These are phyloP conservation scores for Ophiostoma ulmi DNA, from an alignment of 2,329 filamentous ascomycete species.

Conservation along the genomic window DNA sequence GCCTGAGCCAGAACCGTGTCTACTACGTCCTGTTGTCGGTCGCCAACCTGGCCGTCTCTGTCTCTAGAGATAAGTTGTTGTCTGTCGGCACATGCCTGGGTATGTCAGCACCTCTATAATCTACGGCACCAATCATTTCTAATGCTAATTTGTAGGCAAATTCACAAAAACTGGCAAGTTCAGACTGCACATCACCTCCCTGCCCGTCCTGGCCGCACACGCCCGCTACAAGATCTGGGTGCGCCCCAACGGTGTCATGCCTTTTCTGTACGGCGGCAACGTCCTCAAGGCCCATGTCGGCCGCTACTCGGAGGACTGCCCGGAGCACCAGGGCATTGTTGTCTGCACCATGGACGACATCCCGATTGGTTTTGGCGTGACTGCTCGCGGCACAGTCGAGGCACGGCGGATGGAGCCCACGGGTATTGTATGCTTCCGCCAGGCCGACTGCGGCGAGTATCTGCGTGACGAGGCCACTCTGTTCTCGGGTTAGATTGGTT, in stretches of 20 bases:
- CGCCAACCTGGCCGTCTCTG: conserved; percentile 83
- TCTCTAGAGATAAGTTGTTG: conserved; percentile 75
- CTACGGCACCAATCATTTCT: not conserved
- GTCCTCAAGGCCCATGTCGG: conserved; percentile 68
- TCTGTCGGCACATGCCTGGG: conserved; percentile 82
- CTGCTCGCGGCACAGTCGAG: conserved; percentile 80
- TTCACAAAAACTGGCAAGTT: conserved; percentile 98
- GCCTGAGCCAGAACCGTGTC: conserved; percentile 68
- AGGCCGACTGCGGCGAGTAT: conserved; percentile 93
- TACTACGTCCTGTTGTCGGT: conserved; percentile 89
- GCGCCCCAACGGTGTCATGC: conserved; percentile 94
- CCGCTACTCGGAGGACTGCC: conserved; percentile 83
- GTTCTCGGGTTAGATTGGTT: conserved; percentile 41
- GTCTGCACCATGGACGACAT: conserved; percentile 90
- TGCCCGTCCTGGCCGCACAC: conserved; percentile 83
- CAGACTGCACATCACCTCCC: conserved; percentile 79
- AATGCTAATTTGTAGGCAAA: conserved; percentile 55
- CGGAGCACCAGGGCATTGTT: conserved; percentile 86
- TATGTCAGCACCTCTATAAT: conserved; percentile 31
- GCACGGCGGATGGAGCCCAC: conserved; percentile 82
- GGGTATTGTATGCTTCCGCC: conserved; percentile 80
- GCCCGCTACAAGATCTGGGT: conserved; percentile 97
- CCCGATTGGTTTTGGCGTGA: conserved; percentile 88
- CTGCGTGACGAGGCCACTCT: conserved; percentile 72
- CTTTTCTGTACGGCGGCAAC: conserved; percentile 91